These are phyloP conservation scores for Russula earlei DNA, from an alignment of 768 basidiomycete species.

Conservation along the genomic window DNA sequence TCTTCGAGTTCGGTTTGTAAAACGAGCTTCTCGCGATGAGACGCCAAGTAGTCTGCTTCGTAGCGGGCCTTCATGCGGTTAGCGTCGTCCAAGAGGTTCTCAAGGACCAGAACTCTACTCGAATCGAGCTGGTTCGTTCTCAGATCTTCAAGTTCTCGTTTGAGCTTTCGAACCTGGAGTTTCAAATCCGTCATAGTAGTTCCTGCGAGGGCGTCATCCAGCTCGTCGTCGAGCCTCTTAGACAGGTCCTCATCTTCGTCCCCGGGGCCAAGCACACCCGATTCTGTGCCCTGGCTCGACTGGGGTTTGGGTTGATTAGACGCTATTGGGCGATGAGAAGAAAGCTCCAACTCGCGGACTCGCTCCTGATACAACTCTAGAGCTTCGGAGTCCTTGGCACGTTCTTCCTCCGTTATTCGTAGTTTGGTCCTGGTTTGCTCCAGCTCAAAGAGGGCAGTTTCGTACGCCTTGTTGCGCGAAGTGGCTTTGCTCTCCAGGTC, in stretches of 20 bases:
- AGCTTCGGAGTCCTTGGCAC: slow-evolving; percentile 71
- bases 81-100: slow-evolving; percentile 86
- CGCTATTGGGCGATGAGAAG: slow-evolving; percentile 40
- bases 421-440: slow-evolving; percentile 65
- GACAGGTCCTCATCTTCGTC: slow-evolving; percentile 35
- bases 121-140: slow-evolving; percentile 68
- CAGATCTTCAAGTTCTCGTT: slow-evolving; percentile 70
- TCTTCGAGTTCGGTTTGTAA: slow-evolving; percentile 79
- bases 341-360: slow-evolving; percentile 77
- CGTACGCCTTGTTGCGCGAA: slow-evolving; percentile 56
- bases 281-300: slow-evolving; percentile 36
- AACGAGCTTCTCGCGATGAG: slow-evolving; percentile 74
- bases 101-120: slow-evolving; percentile 72
- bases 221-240: slow-evolving; percentile 70
- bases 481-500: slow-evolving; percentile 70
- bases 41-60: slow-evolving; percentile 76
- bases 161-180: slow-evolving; percentile 70
- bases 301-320: slow-evolving; percentile 27
- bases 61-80: slow-evolving; percentile 85
- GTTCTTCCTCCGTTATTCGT: slow-evolving; percentile 59
- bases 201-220: slow-evolving; percentile 78
- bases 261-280: slow-evolving; percentile 25
- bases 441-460: slow-evolving; percentile 64
- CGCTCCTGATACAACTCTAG: slow-evolving; percentile 87
- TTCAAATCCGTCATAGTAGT: slow-evolving; percentile 90